Evolutionary conservation across 1,284 basidiomycete species (phyloP).

Genomic region (Sphagnurus paluster): DNA sequence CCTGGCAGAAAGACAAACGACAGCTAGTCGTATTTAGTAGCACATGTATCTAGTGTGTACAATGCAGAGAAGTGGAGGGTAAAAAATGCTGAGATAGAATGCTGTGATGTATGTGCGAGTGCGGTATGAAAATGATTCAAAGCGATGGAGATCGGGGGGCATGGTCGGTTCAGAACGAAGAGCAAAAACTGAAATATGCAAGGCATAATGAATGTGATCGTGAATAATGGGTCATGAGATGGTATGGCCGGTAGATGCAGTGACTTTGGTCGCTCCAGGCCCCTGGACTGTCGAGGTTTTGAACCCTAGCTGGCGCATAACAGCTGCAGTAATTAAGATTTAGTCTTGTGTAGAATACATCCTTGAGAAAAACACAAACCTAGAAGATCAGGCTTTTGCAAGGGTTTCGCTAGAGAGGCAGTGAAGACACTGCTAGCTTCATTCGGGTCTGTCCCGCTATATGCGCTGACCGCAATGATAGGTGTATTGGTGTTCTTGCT

Average conservation of each 20-base stretch:
- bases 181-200: conserved; percentile 25
- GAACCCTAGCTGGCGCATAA: conserved; percentile 86
- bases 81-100: conserved; percentile 33
- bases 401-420: conserved; percentile 83
- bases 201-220: conserved; percentile 34
- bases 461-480: conserved; percentile 91
- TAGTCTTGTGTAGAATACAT: conserved; percentile 1
- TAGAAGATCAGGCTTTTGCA: conserved; percentile 84
- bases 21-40: conserved; percentile 19
- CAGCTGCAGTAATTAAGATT: conserved; percentile 36
- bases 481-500: conserved; percentile 87
- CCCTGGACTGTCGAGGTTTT: conserved; percentile 76
- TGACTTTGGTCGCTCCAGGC: conserved; percentile 50
- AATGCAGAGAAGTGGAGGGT: conserved; percentile 26
- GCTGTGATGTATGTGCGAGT: conserved; percentile 32
- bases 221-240: conserved; percentile 31
- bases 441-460: conserved; percentile 65
- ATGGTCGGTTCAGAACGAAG: conserved; percentile 26
- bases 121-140: conserved; percentile 37
- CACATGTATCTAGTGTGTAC: conserved; percentile 31
- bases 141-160: conserved; percentile 33
- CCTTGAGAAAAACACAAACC: conserved; percentile 28
- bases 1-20: too few relatives aligned
- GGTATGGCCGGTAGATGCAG: conserved; percentile 40
- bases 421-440: conserved; percentile 81